phyloP scores from a whole-genome alignment of 2,329 filamentous ascomycete genomes.

The Fonsecaea pugnacius region DNA sequence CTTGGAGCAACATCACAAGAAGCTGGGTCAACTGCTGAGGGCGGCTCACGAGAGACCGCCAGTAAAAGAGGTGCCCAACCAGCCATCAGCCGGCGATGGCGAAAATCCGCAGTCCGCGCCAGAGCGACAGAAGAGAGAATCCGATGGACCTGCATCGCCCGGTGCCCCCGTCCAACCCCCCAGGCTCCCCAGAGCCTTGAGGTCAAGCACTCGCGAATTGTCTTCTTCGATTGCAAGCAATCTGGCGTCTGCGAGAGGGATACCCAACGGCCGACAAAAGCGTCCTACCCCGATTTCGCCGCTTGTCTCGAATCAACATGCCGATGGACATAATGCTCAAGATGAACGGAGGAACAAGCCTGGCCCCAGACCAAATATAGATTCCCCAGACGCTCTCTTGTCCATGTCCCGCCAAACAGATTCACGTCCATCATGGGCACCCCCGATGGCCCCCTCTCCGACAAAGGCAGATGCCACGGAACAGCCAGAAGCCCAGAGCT shows the following conservation, averaged over 20 bases:
- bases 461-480: slow-evolving; percentile 41
- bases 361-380: slow-evolving; percentile 16
- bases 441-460: slow-evolving; percentile 40
- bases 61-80: slow-evolving; percentile 4
- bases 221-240: slow-evolving; percentile 87
- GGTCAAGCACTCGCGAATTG: slow-evolving; percentile 66
- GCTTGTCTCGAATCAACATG: slow-evolving; percentile 73
- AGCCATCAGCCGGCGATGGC: slow-evolving; percentile 2
- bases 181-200: slow-evolving; percentile 46
- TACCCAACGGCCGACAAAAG: slow-evolving; percentile 55
- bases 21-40: slow-evolving; percentile 79
- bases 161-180: slow-evolving; percentile 47
- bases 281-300: slow-evolving; percentile 71
- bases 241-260: slow-evolving; percentile 81
- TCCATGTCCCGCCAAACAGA: slow-evolving; percentile 20
- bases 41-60: slow-evolving; percentile 63
- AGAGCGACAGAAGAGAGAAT: slow-evolving; percentile 29
- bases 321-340: slow-evolving; percentile 70
- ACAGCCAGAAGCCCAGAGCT: slow-evolving; percentile 39
- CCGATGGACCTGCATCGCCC: slow-evolving; percentile 37
- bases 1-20: slow-evolving; percentile 84
- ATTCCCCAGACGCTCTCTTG: slow-evolving; percentile 10
- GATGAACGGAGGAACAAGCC: slow-evolving; percentile 24
- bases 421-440: slow-evolving; percentile 35
- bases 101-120: slow-evolving; percentile 8